phyloP scores from a whole-genome alignment of 345 rosid genomes.

The Garcia nutans region DNA sequence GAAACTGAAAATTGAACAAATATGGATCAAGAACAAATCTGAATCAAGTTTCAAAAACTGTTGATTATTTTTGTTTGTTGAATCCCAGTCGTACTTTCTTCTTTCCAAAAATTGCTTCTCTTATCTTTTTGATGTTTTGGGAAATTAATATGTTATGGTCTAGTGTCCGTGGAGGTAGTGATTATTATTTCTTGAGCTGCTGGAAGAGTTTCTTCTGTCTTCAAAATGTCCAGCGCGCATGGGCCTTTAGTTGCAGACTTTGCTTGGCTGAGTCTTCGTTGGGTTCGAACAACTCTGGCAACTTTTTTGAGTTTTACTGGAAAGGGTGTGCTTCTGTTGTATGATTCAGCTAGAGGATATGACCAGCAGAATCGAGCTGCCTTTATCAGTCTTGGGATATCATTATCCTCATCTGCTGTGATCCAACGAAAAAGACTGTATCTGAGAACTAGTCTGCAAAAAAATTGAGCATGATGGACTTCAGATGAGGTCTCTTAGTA shows the following conservation, averaged over 20 bases:
- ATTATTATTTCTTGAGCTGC: conserved; percentile 17
- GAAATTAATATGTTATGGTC: background rate
- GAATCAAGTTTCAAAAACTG: no score
- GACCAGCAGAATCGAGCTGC: background rate
- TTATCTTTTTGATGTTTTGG: background rate
- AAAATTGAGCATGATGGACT: background rate
- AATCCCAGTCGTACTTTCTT: no score
- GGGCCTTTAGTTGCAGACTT: conserved; percentile 26
- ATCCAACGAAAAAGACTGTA: background rate
- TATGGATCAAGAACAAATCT: no score
- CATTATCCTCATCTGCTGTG: background rate
- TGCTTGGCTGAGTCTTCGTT: background rate
- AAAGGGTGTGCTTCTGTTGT: background rate
- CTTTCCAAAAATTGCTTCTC: no score
- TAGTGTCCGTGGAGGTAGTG: conserved; percentile 10
- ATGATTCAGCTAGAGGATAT: conserved; percentile 4
- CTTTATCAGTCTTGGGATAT: background rate
- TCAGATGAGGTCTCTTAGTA: background rate
- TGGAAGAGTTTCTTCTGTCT: conserved; percentile 15
- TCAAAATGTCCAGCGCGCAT: background rate
- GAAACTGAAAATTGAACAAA: no score
- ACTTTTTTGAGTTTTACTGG: background rate
- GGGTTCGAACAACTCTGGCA: background rate
- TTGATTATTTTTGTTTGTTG: no score
- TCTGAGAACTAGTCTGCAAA: background rate